phyloP scores from a whole-genome alignment of 345 rosid species.

The Lepidium africanum region DNA sequence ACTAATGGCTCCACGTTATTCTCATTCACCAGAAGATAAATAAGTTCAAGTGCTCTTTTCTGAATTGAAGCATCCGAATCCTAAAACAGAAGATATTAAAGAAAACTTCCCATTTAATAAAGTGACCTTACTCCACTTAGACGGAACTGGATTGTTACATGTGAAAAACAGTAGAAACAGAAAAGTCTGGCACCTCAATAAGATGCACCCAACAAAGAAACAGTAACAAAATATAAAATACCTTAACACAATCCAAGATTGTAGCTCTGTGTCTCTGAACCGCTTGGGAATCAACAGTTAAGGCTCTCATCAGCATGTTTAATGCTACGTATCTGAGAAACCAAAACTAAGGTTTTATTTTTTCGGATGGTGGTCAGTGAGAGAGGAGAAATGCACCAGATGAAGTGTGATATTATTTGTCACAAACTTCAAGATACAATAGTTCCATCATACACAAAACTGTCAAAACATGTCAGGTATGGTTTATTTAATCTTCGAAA shows the following conservation, averaged over 20 bases:
- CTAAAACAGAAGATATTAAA: constrained; percentile 43
- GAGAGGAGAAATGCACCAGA: constrained; percentile 3
- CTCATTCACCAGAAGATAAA: constrained; percentile 77
- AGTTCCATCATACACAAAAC: neutral
- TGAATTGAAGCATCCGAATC: constrained; percentile 97
- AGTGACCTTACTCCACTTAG: neutral
- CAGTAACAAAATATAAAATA: constrained; percentile 28
- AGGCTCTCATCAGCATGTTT: constrained; percentile 92
- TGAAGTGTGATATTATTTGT: neutral
- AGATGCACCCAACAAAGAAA: constrained; percentile 5
- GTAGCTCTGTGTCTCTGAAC: constrained; percentile 94
- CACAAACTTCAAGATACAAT: constrained; percentile 1
- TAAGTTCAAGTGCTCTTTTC: constrained; percentile 92
- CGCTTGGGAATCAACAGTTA: constrained; percentile 85
- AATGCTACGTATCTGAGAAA: constrained; percentile 78
- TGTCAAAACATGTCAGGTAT: constrained; percentile 3
- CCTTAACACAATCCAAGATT: constrained; percentile 97
- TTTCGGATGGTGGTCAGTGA: constrained; percentile 11
- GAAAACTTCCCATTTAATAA: constrained; percentile 10
- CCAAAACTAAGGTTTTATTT: constrained; percentile 2
- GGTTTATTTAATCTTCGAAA: constrained; percentile 2
- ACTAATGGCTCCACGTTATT: constrained; percentile 80
- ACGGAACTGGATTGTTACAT: constrained; percentile 2
- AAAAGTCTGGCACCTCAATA: neutral
- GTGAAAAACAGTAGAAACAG: neutral